Evolutionary conservation across 1,139 yeast species (phyloP).

Genomic region (Taphrina wiesneri): DNA sequence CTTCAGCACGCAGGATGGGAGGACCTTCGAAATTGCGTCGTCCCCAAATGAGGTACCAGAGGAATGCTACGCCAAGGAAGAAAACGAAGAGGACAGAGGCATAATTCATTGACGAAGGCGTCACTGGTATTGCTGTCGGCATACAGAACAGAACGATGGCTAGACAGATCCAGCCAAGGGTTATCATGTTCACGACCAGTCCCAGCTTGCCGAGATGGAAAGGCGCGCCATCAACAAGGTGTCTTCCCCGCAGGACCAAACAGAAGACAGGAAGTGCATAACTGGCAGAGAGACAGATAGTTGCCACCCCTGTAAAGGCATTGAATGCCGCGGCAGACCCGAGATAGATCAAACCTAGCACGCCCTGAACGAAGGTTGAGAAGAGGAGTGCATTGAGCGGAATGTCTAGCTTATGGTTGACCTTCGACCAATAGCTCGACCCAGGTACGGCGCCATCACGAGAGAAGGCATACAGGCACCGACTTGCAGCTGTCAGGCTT

Average conservation of each 20-base stretch:
- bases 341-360: constrained; percentile 56
- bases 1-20: constrained; percentile 13
- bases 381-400: constrained; percentile 32
- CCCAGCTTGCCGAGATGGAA: constrained; percentile 32
- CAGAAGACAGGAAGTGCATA: constrained; percentile 74
- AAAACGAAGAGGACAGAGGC: constrained; percentile 29
- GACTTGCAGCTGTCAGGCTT: constrained; percentile 74
- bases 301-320: constrained; percentile 61
- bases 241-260: constrained; percentile 61
- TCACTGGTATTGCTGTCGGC: constrained; percentile 30
- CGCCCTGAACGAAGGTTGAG: constrained; percentile 25
- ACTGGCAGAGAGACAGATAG: constrained; percentile 69
- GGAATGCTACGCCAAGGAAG: constrained; percentile 8
- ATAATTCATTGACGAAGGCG: constrained; percentile 29
- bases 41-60: constrained; percentile 32
- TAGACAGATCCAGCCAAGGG: constrained; percentile 28
- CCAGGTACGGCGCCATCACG: constrained; percentile 86
- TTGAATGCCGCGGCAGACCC: constrained; percentile 61
- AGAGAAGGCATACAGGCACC: constrained; percentile 83
- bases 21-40: constrained; percentile 27
- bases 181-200: constrained; percentile 8
- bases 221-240: constrained; percentile 19
- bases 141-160: constrained; percentile 31
- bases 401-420: constrained; percentile 22
- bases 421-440: constrained; percentile 44